Evolutionary conservation across 345 rosid genomes (phyloP), one percentile per base, ranked within the genome.

Genomic region (Ceriops tagal): DNA sequence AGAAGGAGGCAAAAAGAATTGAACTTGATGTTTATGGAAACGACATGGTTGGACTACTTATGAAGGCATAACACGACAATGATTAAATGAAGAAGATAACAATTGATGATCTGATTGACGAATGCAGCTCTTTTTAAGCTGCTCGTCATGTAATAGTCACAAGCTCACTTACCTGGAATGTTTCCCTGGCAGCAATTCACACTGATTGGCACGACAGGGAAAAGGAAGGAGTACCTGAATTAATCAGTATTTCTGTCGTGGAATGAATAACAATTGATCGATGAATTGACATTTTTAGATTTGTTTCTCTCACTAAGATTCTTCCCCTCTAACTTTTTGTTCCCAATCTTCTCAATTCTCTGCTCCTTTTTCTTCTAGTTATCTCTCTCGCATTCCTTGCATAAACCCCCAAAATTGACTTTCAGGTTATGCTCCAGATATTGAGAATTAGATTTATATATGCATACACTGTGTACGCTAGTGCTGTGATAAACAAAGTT

Each of bases 121-220:
- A 83, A 68, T 83, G 87, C 77, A 82, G 76, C 74, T 64, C 75
- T 5, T 78, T 84, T 67, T 80, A 76, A 53, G 5, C 77, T 60
- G 82, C 43, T 0, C 81, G 85, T 27, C 85, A 74, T 2, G 85
- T 77, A 65, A 81, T 83, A 5, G 74, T 74, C 1, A 13, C 69
- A 58, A 63, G 73, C 67, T 53, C 64, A 64, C 84, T 85, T 13
- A 11, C 79, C 6, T 82, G 86, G 87, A 68, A 76, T 2, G 26
- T 70, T 64, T 27, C 81, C 53, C 84, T 86, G 62, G 69, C 83
- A 7, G 86, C 85, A 24, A 47, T 71, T 49, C 69, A 75, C 59
- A 19, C 73, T 10, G 81, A 82, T 21, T 82, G 85, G 85, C 86
- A 83, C 47, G 85, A 81, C 1, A 71, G 69, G 55, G 86, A 72